phyloP scores from a whole-genome alignment of 441 rosid species.

The Euphorbia schlechtendalii region DNA sequence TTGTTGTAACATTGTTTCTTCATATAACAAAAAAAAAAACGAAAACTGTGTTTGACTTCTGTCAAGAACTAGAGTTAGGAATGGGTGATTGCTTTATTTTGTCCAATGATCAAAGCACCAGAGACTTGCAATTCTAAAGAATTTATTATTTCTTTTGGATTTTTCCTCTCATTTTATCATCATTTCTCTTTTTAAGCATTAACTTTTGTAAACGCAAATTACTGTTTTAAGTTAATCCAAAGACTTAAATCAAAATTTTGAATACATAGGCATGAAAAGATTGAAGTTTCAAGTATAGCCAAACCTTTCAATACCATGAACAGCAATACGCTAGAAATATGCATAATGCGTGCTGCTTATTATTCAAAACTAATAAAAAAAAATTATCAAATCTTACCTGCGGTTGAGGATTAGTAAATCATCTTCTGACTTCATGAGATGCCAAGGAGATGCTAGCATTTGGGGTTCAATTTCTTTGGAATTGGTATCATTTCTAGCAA shows the following conservation, averaged over 20 bases:
- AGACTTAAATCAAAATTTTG: not conserved
- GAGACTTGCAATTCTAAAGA: too few relatives aligned
- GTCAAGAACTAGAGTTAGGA: not conserved
- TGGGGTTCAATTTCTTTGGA: constrained; percentile 44
- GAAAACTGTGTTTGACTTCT: not conserved
- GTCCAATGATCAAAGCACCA: not conserved
- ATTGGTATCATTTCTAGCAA: constrained; percentile 38
- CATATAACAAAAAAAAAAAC: not conserved
- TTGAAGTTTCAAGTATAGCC: not conserved
- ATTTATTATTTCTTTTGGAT: too few relatives aligned
- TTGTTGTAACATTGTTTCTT: not conserved
- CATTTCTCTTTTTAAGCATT: too few relatives aligned
- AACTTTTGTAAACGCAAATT: too few relatives aligned
- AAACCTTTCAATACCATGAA: not conserved
- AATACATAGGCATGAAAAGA: not conserved
- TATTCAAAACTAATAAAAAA: constrained; percentile 12
- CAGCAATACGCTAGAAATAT: not conserved
- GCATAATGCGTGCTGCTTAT: not conserved
- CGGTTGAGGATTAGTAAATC: constrained; percentile 45
- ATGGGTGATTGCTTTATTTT: not conserved
- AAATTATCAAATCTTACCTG: constrained; percentile 37
- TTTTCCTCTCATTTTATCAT: too few relatives aligned
- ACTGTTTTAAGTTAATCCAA: not conserved
- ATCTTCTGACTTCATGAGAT: constrained; percentile 53
- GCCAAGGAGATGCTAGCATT: constrained; percentile 74